Evolutionary conservation across 2,329 filamentous ascomycete genomes (phyloP).

Genomic region (Calonectria montana): DNA sequence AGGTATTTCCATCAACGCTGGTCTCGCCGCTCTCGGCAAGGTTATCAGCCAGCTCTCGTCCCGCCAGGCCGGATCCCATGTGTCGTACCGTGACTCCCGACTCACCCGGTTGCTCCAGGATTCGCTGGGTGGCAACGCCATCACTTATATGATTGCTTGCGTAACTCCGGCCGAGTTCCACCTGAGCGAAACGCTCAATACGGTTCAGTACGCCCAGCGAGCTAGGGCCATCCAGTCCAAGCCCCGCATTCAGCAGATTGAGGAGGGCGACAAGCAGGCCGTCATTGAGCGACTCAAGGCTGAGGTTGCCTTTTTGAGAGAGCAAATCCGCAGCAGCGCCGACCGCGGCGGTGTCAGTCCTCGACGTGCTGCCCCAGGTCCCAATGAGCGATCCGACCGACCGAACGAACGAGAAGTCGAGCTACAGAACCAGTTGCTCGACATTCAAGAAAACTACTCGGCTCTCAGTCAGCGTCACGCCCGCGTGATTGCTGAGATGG

Average conservation of each 20-base stretch:
- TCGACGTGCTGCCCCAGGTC: constrained; percentile 61
- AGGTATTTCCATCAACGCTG: constrained; percentile 98
- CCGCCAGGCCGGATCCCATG: constrained; percentile 85
- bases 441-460: constrained; percentile 94
- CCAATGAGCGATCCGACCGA: constrained; percentile 80
- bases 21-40: constrained; percentile 93
- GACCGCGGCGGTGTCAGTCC: constrained; percentile 65
- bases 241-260: constrained; percentile 92
- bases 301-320: constrained; percentile 91
- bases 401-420: constrained; percentile 88
- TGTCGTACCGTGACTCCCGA: constrained; percentile 98
- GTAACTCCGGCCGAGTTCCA: constrained; percentile 98
- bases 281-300: constrained; percentile 93
- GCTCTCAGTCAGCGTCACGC: constrained; percentile 92
- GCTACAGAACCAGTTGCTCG: constrained; percentile 91
- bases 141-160: constrained; percentile 99
- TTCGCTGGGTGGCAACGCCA: constrained; percentile 94
- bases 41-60: constrained; percentile 98
- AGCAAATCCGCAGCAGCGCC: constrained; percentile 90
- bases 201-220: constrained; percentile 95
- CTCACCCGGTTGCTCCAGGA: constrained; percentile 95
- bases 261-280: constrained; percentile 94
- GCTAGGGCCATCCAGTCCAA: constrained; percentile 98
- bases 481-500: constrained; percentile 94
- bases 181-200: constrained; percentile 96